Conservation (phyloP, 1,139 yeast genomes). For the Nakaseomyces nivariensis region DNA sequence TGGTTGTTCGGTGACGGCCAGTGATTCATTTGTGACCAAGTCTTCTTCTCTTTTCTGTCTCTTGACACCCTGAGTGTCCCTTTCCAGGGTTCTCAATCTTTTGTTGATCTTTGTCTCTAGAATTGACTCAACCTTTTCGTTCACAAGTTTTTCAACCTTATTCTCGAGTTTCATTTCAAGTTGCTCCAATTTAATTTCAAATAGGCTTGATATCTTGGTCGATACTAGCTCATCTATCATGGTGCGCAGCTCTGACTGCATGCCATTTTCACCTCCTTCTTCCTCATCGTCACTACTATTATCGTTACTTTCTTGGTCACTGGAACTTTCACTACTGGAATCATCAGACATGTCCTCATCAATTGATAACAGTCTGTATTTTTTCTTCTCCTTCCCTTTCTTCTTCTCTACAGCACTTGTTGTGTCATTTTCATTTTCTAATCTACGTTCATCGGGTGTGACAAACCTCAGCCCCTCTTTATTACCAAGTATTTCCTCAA, state of each 20-base stretch:
- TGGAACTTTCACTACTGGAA: constrained; percentile 6
- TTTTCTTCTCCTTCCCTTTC: background rate
- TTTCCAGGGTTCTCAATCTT: constrained; percentile 2
- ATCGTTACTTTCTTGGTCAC: constrained; percentile 5
- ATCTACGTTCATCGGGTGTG: background rate
- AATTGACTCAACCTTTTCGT: constrained; percentile 9
- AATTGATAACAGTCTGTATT: background rate
- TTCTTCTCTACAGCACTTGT: background rate
- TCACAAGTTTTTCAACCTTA: constrained; percentile 11
- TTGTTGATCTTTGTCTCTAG: constrained; percentile 5
- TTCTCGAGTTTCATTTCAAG: constrained; percentile 11
- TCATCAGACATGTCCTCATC: constrained; percentile 8
- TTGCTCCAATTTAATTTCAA: constrained; percentile 13
- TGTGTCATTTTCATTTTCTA: background rate
- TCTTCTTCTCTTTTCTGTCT: background rate
- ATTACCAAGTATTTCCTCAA: constrained; percentile 1
- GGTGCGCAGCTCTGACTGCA: constrained; percentile 22
- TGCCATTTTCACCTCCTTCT: constrained; percentile 8
- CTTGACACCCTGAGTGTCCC: background rate
- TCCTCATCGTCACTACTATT: constrained; percentile 3
- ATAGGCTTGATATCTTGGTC: constrained; percentile 12
- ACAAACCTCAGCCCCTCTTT: background rate
- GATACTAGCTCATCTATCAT: constrained; percentile 24
- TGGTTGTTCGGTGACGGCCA: background rate
- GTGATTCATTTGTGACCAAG: background rate